phyloP scores from a whole-genome alignment of 108 stramenopile species.

The Skeletonema potamos region DNA sequence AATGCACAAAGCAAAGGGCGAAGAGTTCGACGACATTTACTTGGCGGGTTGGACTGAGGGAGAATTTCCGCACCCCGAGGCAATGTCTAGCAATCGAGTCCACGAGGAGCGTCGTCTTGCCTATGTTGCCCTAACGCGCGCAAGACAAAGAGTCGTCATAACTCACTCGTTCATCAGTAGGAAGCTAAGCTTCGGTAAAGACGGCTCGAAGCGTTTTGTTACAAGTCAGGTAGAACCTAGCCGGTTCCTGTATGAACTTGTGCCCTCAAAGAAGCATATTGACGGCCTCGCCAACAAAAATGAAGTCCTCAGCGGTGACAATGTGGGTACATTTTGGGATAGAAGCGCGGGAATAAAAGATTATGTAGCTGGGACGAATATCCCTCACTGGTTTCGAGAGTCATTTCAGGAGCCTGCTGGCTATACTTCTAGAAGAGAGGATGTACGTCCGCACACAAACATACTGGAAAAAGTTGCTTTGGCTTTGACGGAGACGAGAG shows the following conservation, averaged over 20 bases:
- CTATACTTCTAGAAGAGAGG: constrained; percentile 11
- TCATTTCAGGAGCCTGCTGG: constrained; percentile 33
- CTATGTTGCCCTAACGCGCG: constrained; percentile 62
- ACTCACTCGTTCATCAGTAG: constrained; percentile 51
- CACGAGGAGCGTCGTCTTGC: constrained; percentile 69
- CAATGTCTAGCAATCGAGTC: constrained; percentile 43
- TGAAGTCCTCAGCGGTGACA: constrained; percentile 3
- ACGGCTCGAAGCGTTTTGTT: constrained; percentile 35
- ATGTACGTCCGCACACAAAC: not conserved
- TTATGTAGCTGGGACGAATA: constrained; percentile 40
- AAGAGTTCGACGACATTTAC: constrained; percentile 72
- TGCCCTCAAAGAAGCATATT: constrained; percentile 32
- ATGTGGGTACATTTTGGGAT: constrained; percentile 44
- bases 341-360: constrained; percentile 45
- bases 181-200: constrained; percentile 29
- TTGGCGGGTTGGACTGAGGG: constrained; percentile 64
- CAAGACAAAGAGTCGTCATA: constrained; percentile 54
- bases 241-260: constrained; percentile 55
- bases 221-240: constrained; percentile 51
- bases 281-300: constrained; percentile 28
- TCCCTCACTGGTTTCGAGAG: constrained; percentile 44
- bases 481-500: not conserved
- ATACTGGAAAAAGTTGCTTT: not conserved
- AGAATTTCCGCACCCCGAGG: constrained; percentile 51
- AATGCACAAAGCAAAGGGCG: constrained; percentile 64